Conservation (phyloP, 495 filamentous ascomycete species). For the Penicillium maclennaniae region DNA sequence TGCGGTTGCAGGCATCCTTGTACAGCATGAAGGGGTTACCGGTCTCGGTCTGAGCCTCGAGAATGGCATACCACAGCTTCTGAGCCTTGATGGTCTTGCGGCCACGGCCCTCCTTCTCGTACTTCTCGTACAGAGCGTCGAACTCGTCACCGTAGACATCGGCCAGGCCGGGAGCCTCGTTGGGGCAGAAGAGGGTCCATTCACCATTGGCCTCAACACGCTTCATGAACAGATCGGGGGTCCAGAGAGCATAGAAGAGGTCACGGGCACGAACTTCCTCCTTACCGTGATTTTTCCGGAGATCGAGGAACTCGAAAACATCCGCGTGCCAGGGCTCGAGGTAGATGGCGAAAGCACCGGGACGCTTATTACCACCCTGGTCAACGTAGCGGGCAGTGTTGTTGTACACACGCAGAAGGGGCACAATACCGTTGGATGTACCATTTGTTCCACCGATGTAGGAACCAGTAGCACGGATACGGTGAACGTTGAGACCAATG, state of each 20-base stretch:
- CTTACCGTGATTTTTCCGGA: slow-evolving; percentile 99
- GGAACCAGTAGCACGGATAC: slow-evolving; percentile 92
- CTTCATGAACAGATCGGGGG: slow-evolving; percentile 99
- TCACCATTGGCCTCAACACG: slow-evolving; percentile 91
- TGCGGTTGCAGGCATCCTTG: slow-evolving; percentile 96
- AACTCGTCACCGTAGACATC: slow-evolving; percentile 98
- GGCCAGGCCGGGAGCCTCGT: slow-evolving; percentile 88
- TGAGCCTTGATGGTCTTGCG: slow-evolving; percentile 92
- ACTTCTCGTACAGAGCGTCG: slow-evolving; percentile 89
- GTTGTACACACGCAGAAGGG: slow-evolving; percentile 98
- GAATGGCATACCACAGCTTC: slow-evolving; percentile 97
- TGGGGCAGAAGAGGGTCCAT: slow-evolving; percentile 97
- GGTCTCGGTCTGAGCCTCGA: slow-evolving; percentile 97
- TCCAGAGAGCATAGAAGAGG: slow-evolving; percentile 97
- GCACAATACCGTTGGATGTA: slow-evolving; percentile 93
- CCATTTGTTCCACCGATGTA: slow-evolving; percentile 98
- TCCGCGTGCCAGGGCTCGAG: slow-evolving; percentile 99
- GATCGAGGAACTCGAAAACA: slow-evolving; percentile 93
- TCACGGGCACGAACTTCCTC: slow-evolving; percentile 96
- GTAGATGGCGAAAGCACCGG: slow-evolving; percentile 97
- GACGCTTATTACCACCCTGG: slow-evolving; percentile 98
- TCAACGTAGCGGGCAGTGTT: slow-evolving; percentile 98
- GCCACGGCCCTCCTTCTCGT: slow-evolving; percentile 85
- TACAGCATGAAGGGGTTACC: slow-evolving; percentile 99
- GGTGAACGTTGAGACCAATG: slow-evolving; percentile 92